A percentile compares a stretch with the other conserved stretches of the same genome.
These are phyloP conservation scores for Gossypium arboreum DNA, from an alignment of 345 rosid species.

Conservation along the genomic window DNA sequence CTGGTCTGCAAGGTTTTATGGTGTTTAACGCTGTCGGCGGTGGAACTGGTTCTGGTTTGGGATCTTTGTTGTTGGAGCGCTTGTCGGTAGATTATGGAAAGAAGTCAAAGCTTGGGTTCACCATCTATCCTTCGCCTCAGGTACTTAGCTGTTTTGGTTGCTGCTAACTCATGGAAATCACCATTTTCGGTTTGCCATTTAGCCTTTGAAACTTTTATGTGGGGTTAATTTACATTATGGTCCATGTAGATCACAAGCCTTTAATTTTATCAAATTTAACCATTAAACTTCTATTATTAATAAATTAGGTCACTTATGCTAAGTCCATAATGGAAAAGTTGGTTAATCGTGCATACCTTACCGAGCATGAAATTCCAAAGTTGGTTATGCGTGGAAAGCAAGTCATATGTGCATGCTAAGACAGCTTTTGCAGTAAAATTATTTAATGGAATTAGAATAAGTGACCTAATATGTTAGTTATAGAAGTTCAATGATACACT, in stretches of 20 bases:
- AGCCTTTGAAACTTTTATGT: neutral
- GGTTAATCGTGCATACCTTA: neutral
- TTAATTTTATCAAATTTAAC: too few species aligned
- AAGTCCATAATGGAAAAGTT: neutral
- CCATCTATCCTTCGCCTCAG: neutral
- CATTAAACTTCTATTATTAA: too few species aligned
- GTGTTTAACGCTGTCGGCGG: conserved; percentile 9
- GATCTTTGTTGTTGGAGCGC: neutral
- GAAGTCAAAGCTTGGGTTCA: neutral
- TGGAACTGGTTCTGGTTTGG: neutral
- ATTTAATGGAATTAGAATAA: neutral
- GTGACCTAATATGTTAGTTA: neutral
- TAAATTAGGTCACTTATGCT: neutral
- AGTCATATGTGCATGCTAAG: neutral
- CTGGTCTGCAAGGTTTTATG: conserved; percentile 1
- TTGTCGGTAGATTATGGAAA: conserved; percentile 1
- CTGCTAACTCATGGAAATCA: neutral
- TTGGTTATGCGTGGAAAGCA: neutral
- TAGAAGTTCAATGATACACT: neutral
- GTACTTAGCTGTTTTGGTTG: neutral
- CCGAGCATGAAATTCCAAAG: neutral
- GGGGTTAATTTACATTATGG: neutral
- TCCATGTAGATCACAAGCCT: neutral
- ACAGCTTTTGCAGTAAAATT: neutral
- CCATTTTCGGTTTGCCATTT: neutral